Evolutionary conservation across 2,329 filamentous ascomycete species (phyloP).

Genomic region (Monosporascus sp.): DNA sequence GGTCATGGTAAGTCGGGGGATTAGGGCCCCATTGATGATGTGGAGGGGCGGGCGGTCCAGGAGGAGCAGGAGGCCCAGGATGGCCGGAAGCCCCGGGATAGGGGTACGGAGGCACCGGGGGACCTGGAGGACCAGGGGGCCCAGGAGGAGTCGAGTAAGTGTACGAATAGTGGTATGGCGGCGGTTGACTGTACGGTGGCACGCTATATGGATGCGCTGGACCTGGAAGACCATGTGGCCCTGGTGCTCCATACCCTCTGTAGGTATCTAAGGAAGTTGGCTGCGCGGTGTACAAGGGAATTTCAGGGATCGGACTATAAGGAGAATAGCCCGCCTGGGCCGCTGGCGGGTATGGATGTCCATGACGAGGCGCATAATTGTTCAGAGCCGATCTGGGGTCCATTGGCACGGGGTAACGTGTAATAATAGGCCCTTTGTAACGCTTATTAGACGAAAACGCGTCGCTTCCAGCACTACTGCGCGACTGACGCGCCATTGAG

Average conservation of each 20-base stretch:
- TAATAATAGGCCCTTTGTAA: constrained; percentile 26
- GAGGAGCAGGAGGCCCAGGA: background rate
- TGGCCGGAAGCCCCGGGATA: background rate
- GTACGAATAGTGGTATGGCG: background rate
- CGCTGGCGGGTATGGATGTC: constrained; percentile 13
- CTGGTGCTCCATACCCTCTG: background rate
- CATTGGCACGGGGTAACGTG: constrained; percentile 24
- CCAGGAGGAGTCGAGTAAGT: background rate
- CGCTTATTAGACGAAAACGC: constrained; percentile 15
- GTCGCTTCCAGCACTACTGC: constrained; percentile 17
- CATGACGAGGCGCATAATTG: constrained; percentile 9
- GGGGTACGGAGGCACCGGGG: background rate
- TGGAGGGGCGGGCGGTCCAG: background rate
- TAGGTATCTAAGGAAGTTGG: background rate
- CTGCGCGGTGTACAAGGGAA: background rate
- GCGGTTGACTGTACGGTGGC: background rate
- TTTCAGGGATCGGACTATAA: constrained; percentile 6
- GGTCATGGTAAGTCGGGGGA: background rate
- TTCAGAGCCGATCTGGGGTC: constrained; percentile 9
- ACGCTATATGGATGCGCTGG: background rate
- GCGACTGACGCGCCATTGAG: constrained; percentile 21
- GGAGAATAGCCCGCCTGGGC: constrained; percentile 14
- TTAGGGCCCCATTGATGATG: background rate
- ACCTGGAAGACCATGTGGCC: background rate
- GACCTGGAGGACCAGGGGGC: background rate